These are phyloP conservation scores for Pythium brassicae DNA, from an alignment of 352 stramenopile species.

Conservation along the genomic window DNA sequence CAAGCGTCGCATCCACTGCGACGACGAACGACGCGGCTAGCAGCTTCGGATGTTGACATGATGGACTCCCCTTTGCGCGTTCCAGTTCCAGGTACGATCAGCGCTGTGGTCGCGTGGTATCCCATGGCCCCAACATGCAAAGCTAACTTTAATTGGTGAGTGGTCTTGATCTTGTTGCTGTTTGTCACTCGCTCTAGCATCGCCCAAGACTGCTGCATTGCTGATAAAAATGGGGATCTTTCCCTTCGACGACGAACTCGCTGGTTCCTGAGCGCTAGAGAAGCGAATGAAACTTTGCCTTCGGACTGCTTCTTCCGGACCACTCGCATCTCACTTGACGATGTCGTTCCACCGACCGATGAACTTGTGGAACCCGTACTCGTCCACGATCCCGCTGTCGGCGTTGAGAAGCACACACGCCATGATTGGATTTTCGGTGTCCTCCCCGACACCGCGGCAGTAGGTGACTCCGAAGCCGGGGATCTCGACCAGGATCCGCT, in stretches of 20 bases:
- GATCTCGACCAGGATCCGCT: conserved; percentile 4
- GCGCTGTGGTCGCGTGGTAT: not conserved
- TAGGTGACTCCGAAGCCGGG: conserved; percentile 4
- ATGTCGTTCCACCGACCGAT: conserved; percentile 3
- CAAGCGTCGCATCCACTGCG: conserved; percentile 15
- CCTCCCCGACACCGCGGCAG: conserved; percentile 1
- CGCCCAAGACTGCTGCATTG: conserved; percentile 9
- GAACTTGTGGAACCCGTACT: conserved; percentile 1
- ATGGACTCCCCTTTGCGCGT: conserved; percentile 29
- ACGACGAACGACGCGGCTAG: conserved; percentile 7
- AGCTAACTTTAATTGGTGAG: not conserved
- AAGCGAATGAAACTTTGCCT: not conserved
- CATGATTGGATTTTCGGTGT: not conserved
- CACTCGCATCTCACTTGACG: not conserved
- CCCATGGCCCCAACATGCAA: not conserved
- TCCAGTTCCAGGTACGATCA: conserved; percentile 36
- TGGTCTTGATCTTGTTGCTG: not conserved
- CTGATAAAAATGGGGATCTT: conserved; percentile 12
- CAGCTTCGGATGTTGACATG: conserved; percentile 4
- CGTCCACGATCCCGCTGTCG: not conserved
- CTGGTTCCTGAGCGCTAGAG: conserved; percentile 2
- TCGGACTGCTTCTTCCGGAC: no score
- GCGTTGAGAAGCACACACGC: conserved; percentile 3
- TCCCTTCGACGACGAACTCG: conserved; percentile 4
- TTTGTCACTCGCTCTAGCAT: conserved; percentile 2